A percentile compares a stretch with the other conserved stretches of the same genome.
These are phyloP conservation scores for Avena eriantha DNA, from an alignment of 176 grass and related monocot species.

Conservation along the genomic window DNA sequence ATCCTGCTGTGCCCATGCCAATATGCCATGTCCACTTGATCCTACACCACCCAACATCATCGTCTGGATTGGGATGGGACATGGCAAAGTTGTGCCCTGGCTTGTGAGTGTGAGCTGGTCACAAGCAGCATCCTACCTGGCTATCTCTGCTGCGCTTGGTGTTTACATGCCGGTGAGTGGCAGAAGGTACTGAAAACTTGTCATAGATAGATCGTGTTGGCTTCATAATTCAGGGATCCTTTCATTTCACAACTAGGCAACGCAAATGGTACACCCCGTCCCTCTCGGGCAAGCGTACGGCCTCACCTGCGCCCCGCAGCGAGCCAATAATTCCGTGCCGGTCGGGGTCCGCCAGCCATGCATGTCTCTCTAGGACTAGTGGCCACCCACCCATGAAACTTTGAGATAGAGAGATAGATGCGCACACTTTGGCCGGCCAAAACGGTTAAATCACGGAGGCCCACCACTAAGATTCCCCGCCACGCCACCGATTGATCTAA, in stretches of 20 bases:
- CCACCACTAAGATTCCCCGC: conserved; percentile 36
- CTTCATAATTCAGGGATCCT: conserved; percentile 2
- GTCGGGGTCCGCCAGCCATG: conserved; percentile 26
- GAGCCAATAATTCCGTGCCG: conserved; percentile 42
- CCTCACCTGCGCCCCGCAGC: conserved; percentile 12
- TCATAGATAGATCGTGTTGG: not conserved
- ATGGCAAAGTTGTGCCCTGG: conserved; percentile 8
- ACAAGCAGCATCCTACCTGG: conserved; percentile 7
- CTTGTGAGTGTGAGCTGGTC: conserved; percentile 2
- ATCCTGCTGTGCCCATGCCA: not conserved
- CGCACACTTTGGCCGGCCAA: not conserved
- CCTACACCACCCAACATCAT: conserved; percentile 31
- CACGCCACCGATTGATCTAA: conserved; percentile 32
- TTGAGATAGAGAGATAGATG: conserved; percentile 4
- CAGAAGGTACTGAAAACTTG: not conserved
- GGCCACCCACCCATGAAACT: conserved; percentile 23
- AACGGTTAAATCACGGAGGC: conserved; percentile 14
- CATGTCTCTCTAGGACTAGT: conserved; percentile 17
- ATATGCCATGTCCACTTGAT: not conserved
- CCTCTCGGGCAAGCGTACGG: conserved; percentile 38
- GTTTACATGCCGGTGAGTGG: not conserved
- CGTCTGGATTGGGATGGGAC: not conserved
- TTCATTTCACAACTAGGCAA: not conserved
- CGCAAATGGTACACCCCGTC: conserved; percentile 32
- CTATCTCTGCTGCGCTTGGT: conserved; percentile 14